Conservation (phyloP, 2,329 filamentous ascomycete genomes). For the Huntiella omanensis region DNA sequence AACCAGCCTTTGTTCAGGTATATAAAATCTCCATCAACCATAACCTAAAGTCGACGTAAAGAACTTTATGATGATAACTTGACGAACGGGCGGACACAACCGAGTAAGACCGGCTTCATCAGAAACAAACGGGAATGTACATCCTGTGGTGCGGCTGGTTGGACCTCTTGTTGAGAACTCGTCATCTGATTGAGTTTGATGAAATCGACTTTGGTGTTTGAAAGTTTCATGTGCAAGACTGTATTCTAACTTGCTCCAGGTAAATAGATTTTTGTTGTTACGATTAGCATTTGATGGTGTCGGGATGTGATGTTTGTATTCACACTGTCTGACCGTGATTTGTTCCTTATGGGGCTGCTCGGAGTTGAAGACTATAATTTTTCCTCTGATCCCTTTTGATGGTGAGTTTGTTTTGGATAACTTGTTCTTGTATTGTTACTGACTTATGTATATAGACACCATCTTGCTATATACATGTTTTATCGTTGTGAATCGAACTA, state of each 20-base stretch:
- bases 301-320: constrained; percentile 27
- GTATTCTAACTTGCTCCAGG: constrained; percentile 20
- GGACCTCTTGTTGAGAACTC: constrained; percentile 46
- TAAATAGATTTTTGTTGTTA: constrained; percentile 15
- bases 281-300: too few species aligned
- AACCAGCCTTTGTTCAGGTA: constrained; percentile 10
- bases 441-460: too few species aligned
- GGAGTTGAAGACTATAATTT: constrained; percentile 28
- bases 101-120: constrained; percentile 28
- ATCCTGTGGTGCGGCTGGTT: constrained; percentile 32
- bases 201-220: constrained; percentile 13
- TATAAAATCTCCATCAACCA: constrained; percentile 2
- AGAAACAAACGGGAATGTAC: constrained; percentile 42
- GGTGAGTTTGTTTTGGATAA: not conserved
- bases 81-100: constrained; percentile 54
- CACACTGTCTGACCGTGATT: constrained; percentile 37
- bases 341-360: constrained; percentile 19
- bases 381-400: constrained; percentile 9
- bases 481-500: too few species aligned
- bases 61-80: constrained; percentile 39
- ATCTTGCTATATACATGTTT: too few species aligned
- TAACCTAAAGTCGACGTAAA: constrained; percentile 4
- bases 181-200: constrained; percentile 37
- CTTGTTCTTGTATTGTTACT: too few species aligned
- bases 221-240: constrained; percentile 12